Base-by-base conservation (phyloP, 1,284 basidiomycete species). In the Cryptococcus jaspeensis region DNA sequence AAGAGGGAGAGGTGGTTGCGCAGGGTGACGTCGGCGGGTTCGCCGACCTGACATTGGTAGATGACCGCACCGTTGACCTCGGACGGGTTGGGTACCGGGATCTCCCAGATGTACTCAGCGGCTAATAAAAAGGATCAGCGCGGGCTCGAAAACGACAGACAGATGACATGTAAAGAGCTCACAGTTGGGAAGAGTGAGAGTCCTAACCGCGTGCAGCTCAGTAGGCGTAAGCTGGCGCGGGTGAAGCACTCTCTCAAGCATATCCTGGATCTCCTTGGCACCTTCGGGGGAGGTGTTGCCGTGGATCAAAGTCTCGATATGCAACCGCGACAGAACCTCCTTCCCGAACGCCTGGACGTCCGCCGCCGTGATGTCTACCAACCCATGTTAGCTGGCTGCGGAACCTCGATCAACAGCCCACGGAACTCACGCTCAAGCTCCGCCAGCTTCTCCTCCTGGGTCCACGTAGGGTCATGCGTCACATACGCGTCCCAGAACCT, bases 261-360 rank as follows among this genome's bases (percentile, higher is more conserved):
- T 84, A 60, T 87, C 84, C 22, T 87, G 85, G 23, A 98, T 81
- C 53, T 79, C 75, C 52, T 88, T 81, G 12, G 93, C 90, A 71
- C 91, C 89, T 84, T 90, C 86, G 66, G 88, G 86, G 61, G 83
- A 81, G 57, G 97, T 80, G 77, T 99, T 99, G 15, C 96, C 96
- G 52, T 88, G 82, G 1, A 89, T 86, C 13, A 99, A 80, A 41
- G 89, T 87, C 57, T 88, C 85, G 48, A 92, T 79, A 70, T 89
- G 84, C 53, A 90, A 79, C 52, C 86, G 80, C 13, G 84, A 83
- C 16, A 96, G 79, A 16, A 97, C 66, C 45, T 84, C 80, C 12
- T 77, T 76, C 11, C 84, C 82, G 70, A 93, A 90, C 1, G 77
- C 75, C 67, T 88, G 81, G 9, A 99, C 78, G 55, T 94, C 90